These are phyloP conservation scores for Cytospora mali DNA, from an alignment of 2,329 filamentous ascomycete species.

Conservation along the genomic window DNA sequence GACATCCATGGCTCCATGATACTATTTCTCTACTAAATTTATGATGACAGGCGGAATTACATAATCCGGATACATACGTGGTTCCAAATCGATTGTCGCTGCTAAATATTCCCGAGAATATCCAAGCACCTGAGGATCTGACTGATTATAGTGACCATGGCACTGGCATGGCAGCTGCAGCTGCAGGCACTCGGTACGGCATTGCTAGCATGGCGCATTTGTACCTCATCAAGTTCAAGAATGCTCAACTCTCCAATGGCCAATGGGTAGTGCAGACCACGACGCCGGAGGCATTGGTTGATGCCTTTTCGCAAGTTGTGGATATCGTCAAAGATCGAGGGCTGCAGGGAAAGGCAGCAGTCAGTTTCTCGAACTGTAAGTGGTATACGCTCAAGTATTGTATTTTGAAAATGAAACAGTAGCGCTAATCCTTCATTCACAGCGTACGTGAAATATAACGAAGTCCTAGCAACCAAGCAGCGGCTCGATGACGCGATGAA, in stretches of 20 bases:
- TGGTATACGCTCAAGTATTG: background rate
- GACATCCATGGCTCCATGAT: no score
- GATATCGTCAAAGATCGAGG: background rate
- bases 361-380: conserved; percentile 5
- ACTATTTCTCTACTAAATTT: no score
- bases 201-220: background rate
- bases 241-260: background rate
- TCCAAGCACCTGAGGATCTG: background rate
- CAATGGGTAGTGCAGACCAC: background rate
- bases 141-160: background rate
- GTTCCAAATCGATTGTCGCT: conserved; percentile 2
- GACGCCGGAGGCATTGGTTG: conserved; percentile 3
- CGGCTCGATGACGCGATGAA: background rate
- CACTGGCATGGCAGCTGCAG: conserved; percentile 6
- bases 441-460: background rate
- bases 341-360: conserved; percentile 3
- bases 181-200: background rate
- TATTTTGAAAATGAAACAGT: background rate
- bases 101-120: background rate
- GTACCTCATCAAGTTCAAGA: conserved; percentile 1
- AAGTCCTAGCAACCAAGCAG: background rate
- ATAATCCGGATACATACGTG: conserved; percentile 4
- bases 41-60: background rate
- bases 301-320: conserved; percentile 1
- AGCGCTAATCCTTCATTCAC: background rate